These are phyloP conservation scores for Erythrophleum ivorense DNA, from an alignment of 331 rosid species.

Conservation along the genomic window DNA sequence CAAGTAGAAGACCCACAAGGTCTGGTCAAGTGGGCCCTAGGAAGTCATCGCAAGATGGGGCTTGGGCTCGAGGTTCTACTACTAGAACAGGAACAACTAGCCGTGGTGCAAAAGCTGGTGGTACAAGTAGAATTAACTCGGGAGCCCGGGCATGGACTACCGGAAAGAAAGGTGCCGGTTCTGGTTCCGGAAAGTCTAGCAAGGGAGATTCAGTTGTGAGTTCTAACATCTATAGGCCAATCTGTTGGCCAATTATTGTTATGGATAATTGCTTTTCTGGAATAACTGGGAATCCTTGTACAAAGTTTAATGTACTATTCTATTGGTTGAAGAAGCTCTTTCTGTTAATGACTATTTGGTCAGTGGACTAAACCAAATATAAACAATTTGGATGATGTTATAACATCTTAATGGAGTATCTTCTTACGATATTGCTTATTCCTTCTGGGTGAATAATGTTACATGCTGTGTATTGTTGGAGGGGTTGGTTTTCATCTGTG, in stretches of 20 bases:
- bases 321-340: not conserved
- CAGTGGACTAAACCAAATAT: not conserved
- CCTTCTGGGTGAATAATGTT: not conserved
- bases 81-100: conserved; percentile 54
- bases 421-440: not conserved
- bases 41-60: conserved; percentile 79
- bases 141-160: conserved; percentile 60
- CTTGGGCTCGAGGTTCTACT: conserved; percentile 70
- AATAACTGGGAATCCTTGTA: not conserved
- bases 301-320: not conserved
- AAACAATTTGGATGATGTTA: not conserved
- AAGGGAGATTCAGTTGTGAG: conserved; percentile 36
- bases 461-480: not conserved
- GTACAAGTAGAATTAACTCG: conserved; percentile 59
- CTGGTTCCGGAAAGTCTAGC: conserved; percentile 1
- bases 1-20: conserved; percentile 67
- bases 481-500: not conserved
- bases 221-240: not conserved
- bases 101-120: conserved; percentile 66
- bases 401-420: not conserved
- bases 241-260: not conserved
- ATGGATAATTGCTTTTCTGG: not conserved
- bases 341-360: not conserved
- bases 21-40: conserved; percentile 63
- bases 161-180: conserved; percentile 57